A percentile compares a stretch with the other conserved stretches of the same genome.
Conservation (phyloP, 2,329 filamentous ascomycete genomes). For the Paecilomyces variotii region DNA sequence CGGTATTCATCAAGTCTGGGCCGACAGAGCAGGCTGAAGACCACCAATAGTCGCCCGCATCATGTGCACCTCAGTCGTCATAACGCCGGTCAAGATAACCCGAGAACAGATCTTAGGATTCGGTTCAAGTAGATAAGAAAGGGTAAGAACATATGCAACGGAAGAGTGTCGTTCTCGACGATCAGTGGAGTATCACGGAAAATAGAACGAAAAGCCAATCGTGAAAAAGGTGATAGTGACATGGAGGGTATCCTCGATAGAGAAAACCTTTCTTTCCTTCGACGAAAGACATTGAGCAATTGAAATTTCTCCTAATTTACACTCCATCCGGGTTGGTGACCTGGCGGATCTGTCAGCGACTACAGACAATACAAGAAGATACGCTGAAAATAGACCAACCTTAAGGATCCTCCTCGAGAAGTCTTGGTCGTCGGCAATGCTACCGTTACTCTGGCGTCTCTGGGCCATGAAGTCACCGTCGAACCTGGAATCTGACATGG, state of each 20-base stretch:
- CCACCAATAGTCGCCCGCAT: background rate
- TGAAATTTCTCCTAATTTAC: background rate
- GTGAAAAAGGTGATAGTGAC: background rate
- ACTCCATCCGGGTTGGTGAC: constrained; percentile 11
- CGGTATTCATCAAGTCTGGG: background rate
- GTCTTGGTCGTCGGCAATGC: constrained; percentile 94
- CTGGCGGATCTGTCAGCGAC: background rate
- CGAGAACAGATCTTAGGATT: background rate
- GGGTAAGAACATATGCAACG: background rate
- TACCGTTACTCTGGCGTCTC: constrained; percentile 82
- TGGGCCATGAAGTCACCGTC: constrained; percentile 76
- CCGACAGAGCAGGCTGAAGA: background rate
- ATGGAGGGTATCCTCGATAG: background rate
- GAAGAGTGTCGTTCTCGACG: background rate
- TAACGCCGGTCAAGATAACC: background rate
- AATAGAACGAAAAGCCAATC: background rate
- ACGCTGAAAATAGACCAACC: constrained; percentile 49
- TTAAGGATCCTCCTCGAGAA: constrained; percentile 93
- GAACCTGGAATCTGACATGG: constrained; percentile 73
- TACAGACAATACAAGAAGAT: background rate
- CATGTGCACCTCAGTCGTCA: background rate
- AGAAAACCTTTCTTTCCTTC: background rate
- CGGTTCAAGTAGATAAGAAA: background rate
- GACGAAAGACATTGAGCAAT: background rate
- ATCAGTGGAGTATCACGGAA: background rate